Conservation (phyloP, 805 yeast species). For the Zygoascus bituminiphila region DNA sequence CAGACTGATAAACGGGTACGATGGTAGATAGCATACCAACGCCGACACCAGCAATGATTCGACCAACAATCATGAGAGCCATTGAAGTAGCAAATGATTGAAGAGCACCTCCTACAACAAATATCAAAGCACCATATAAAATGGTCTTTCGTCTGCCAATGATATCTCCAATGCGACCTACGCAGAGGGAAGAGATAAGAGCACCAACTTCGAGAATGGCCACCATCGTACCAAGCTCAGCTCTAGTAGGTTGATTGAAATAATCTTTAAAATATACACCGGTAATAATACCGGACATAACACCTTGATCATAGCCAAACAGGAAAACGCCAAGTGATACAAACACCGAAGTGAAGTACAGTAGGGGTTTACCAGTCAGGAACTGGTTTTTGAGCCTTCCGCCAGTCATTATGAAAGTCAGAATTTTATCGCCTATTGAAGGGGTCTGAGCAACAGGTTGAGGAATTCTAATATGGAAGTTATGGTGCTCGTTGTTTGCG, state of each 20-base stretch:
- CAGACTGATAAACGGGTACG: slow-evolving; percentile 83
- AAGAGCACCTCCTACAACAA: slow-evolving; percentile 24
- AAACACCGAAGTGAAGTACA: slow-evolving; percentile 36
- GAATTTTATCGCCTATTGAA: slow-evolving; percentile 16
- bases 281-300: slow-evolving; percentile 78
- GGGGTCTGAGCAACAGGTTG: slow-evolving; percentile 16
- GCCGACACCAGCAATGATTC: slow-evolving; percentile 60
- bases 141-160: slow-evolving; percentile 77
- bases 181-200: slow-evolving; percentile 63
- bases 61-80: slow-evolving; percentile 44
- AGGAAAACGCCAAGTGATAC: slow-evolving; percentile 47
- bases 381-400: slow-evolving; percentile 13
- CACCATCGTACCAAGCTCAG: slow-evolving; percentile 76
- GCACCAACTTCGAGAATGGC: slow-evolving; percentile 89
- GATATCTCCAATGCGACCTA: slow-evolving; percentile 69
- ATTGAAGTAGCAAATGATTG: slow-evolving; percentile 25
- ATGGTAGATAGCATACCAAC: slow-evolving; percentile 78
- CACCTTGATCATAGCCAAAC: slow-evolving; percentile 84
- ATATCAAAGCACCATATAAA: slow-evolving; percentile 54
- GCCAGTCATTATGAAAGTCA: slow-evolving; percentile 20
- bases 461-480: slow-evolving; percentile 14
- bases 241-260: slow-evolving; percentile 65
- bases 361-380: slow-evolving; percentile 30
- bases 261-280: slow-evolving; percentile 60
- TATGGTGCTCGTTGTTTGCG: background rate